Percentiles rank a stretch among this genome's conserved stretches.
These are phyloP conservation scores for Achaetomium macrosporum DNA, from an alignment of 2,329 filamentous ascomycete species.

Conservation along the genomic window DNA sequence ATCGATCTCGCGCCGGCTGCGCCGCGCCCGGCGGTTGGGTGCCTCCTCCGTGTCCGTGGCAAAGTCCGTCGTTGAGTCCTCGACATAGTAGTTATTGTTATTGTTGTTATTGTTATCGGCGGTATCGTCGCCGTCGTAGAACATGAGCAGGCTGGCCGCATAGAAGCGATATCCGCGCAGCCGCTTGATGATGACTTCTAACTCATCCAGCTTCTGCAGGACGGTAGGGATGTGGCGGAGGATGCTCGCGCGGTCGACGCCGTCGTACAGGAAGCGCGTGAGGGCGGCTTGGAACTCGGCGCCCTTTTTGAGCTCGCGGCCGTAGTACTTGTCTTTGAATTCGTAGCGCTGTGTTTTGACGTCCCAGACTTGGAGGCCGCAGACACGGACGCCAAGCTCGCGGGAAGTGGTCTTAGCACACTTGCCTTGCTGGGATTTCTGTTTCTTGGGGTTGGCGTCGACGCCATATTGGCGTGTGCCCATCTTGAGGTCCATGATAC, in stretches of 20 bases:
- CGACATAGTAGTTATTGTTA: conserved; percentile 41
- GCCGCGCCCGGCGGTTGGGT: conserved; percentile 25
- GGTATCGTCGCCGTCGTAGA: conserved; percentile 81
- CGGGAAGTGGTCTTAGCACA: conserved; percentile 88
- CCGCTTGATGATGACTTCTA: conserved; percentile 76
- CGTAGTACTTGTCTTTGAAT: conserved; percentile 99
- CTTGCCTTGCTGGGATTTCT: conserved; percentile 86
- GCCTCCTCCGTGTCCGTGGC: conserved; percentile 53
- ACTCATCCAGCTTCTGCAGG: conserved; percentile 71
- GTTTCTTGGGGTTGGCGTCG: conserved; percentile 86
- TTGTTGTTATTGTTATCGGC: background rate
- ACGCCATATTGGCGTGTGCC: conserved; percentile 95
- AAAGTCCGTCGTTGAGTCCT: conserved; percentile 54
- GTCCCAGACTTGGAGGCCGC: conserved; percentile 96
- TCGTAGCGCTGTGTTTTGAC: conserved; percentile 73
- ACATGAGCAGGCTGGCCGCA: conserved; percentile 87
- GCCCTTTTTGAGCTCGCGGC: conserved; percentile 79
- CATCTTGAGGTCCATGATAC: conserved; percentile 98
- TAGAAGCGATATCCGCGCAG: conserved; percentile 90
- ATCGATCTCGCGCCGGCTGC: conserved; percentile 62
- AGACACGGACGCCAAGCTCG: conserved; percentile 86
- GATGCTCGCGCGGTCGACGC: conserved; percentile 72
- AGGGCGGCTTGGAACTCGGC: conserved; percentile 83
- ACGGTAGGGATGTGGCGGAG: conserved; percentile 82
- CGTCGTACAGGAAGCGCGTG: conserved; percentile 86